Percentiles rank a stretch among this genome's conserved stretches.
Conservation (phyloP, 257 asterid species). For the Rhazya stricta region DNA sequence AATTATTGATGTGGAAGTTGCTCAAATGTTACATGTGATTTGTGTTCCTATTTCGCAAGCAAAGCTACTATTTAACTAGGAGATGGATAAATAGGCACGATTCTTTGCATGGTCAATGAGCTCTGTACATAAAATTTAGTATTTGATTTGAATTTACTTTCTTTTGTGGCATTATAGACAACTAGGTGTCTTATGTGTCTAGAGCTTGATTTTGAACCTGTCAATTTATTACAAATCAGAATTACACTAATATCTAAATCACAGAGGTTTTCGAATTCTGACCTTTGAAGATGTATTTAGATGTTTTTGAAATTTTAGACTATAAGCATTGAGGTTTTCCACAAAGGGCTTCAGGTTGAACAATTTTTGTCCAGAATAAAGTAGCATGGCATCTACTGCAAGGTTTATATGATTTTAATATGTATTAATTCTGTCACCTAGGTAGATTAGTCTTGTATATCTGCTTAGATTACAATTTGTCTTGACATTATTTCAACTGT, state of each 20-base stretch:
- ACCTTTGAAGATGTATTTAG: too few relatives aligned
- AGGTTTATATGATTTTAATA: too few relatives aligned
- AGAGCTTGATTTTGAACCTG: not conserved
- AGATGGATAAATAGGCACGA: not conserved
- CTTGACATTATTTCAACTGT: too few relatives aligned
- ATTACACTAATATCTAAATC: not conserved
- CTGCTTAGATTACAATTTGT: too few relatives aligned
- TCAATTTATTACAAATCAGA: not conserved
- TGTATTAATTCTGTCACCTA: too few relatives aligned
- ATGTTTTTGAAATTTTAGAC: too few relatives aligned
- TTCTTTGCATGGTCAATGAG: not conserved
- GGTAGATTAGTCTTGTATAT: too few relatives aligned
- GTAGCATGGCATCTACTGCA: too few relatives aligned
- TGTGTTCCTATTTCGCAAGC: not conserved
- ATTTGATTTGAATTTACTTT: not conserved
- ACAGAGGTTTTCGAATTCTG: too few relatives aligned
- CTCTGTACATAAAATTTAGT: not conserved
- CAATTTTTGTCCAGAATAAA: too few relatives aligned
- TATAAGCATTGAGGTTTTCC: too few relatives aligned
- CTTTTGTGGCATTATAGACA: not conserved
- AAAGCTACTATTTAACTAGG: not conserved
- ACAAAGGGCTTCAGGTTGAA: too few relatives aligned
- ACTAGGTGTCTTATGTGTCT: not conserved
- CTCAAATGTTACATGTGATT: not conserved
- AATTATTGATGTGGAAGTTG: not conserved